Evolutionary conservation across 1,284 basidiomycete genomes (phyloP), one percentile per base, ranked within the genome.

Genomic region (Sporisorium exsertum): DNA sequence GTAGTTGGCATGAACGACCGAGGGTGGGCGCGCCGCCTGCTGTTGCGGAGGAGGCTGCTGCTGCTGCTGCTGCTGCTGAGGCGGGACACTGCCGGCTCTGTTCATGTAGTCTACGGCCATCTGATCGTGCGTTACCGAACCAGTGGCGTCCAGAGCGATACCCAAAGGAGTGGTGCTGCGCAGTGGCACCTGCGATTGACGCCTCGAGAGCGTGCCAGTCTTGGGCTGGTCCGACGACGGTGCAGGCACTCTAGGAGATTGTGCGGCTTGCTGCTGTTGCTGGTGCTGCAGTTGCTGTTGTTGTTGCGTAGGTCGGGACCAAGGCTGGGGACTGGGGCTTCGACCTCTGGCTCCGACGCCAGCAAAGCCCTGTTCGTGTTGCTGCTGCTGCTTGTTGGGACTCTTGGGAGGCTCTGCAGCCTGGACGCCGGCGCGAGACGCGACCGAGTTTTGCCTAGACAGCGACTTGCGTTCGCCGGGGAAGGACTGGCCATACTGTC

Each of bases 401-500:
- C 78, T 71, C 50, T 42, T 72, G 0, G 59, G 70, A 6, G 43
- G 29, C 15, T 63, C 54, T 8, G 62, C 32, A 22, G 65, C 49
- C 42, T 58, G 69, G 8, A 24, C 60, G 27, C 70, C 60, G 1
- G 63, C 60, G 29, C 70, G 73, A 5, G 81, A 78, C 24, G 81
- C 76, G 16, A 67, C 63, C 49, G 81, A 82, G 55, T 81, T 81
- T 56, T 82, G 81, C 6, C 81, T 60, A 18, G 79, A 81, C 2
- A 83, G 64, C n/a, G 76, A 62, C 55, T 76, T 77, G 20, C 91
- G 88, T 86, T 97, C 95, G 2, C 93, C 94, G 1, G 94, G 95
- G 85, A 97, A 90, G 0, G 92, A 91, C 81, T 95, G 94, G 18
- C 91, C 90, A 81, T 97, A 97, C 72, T 91, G 89, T 5, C 88